These are phyloP conservation scores for Lodderomyces metapsilosis DNA, from an alignment of 1,139 yeast species.

Conservation along the genomic window DNA sequence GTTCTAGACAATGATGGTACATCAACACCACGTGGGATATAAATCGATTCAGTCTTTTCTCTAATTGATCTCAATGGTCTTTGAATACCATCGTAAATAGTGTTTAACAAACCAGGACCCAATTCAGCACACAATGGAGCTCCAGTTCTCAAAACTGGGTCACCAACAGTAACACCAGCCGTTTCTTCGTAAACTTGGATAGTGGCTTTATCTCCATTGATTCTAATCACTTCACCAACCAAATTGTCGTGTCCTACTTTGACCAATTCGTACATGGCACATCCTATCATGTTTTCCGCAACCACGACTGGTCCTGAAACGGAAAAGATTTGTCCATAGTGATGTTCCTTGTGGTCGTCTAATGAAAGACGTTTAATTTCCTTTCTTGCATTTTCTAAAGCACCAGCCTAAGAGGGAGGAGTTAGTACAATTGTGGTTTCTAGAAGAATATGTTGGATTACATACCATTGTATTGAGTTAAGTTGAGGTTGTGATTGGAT, in stretches of 20 bases:
- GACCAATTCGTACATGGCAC: slow-evolving; percentile 98
- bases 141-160: slow-evolving; percentile 96
- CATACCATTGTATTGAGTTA: slow-evolving; percentile 12
- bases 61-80: slow-evolving; percentile 94
- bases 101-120: slow-evolving; percentile 99
- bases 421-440: slow-evolving; percentile 1
- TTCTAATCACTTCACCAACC: slow-evolving; percentile 98
- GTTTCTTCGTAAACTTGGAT: slow-evolving; percentile 99
- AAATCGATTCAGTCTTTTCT: slow-evolving; percentile 82
- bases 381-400: slow-evolving; percentile 94
- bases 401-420: slow-evolving; percentile 68
- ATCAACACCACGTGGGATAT: slow-evolving; percentile 98
- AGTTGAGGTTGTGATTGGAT: neutral
- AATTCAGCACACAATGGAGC: slow-evolving; percentile 96
- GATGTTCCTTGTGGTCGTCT: slow-evolving; percentile 73
- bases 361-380: slow-evolving; percentile 83
- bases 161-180: slow-evolving; percentile 98
- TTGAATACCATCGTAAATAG: slow-evolving; percentile 98
- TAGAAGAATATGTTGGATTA: neutral
- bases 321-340: slow-evolving; percentile 85
- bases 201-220: slow-evolving; percentile 93
- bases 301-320: slow-evolving; percentile 97
- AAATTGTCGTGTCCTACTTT: slow-evolving; percentile 95
- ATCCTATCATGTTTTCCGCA: slow-evolving; percentile 98
- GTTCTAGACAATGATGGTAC: slow-evolving; percentile 90